These are phyloP conservation scores for Tetraselmis striata DNA, from an alignment of 139 green algal species.

Conservation along the genomic window DNA sequence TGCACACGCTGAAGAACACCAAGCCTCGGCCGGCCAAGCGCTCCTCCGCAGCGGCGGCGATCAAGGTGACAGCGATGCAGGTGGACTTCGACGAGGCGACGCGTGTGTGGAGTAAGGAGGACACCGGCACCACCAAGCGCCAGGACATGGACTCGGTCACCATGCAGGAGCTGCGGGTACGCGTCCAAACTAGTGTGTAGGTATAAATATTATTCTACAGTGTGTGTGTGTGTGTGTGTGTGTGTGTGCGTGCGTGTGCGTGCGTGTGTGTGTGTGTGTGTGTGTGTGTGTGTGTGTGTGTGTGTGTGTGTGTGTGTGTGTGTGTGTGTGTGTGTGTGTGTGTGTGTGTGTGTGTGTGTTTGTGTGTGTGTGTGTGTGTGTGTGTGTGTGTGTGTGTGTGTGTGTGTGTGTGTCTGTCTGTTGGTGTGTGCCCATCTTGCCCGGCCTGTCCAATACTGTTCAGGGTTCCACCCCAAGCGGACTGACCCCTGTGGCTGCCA, in stretches of 20 bases:
- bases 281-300: not conserved
- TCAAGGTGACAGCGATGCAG: not conserved
- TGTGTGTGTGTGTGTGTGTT: not conserved
- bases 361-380: not conserved
- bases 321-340: not conserved
- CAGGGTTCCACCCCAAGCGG: no score
- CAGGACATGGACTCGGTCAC: not conserved
- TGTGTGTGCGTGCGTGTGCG: not conserved
- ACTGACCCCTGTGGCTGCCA: not conserved
- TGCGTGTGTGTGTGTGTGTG: not conserved
- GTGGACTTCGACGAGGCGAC: not conserved
- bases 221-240: not conserved
- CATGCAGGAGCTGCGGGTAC: not conserved
- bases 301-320: not conserved
- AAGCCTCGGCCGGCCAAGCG: not conserved
- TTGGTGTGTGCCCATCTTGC: no score
- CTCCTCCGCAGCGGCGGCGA: not conserved
- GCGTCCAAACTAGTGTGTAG: not conserved
- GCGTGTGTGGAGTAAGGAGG: not conserved
- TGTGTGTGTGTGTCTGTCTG: not conserved
- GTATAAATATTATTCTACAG: not conserved
- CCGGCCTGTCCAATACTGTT: no score
- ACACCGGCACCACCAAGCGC: not conserved
- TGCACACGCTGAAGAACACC: not conserved
- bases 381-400: not conserved